Evolutionary conservation across 768 basidiomycete genomes (phyloP).

Genomic region (Kwoniella shandongensis): DNA sequence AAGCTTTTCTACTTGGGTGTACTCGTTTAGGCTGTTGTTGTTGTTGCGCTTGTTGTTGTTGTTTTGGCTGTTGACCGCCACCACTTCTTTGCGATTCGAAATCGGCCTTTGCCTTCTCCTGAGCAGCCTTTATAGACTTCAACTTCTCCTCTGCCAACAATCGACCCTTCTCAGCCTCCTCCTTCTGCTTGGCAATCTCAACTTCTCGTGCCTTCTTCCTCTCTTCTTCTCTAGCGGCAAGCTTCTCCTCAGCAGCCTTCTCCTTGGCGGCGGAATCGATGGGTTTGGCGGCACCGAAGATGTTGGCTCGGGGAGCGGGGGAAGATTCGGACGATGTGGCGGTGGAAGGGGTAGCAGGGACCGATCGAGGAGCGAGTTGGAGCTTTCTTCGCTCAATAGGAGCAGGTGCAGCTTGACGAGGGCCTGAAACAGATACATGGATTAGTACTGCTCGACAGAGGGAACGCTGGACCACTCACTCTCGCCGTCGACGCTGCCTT

Average conservation of each 20-base stretch:
- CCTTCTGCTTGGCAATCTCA: slow-evolving; percentile 33
- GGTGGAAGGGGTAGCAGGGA: slow-evolving; percentile 62
- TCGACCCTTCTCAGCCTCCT: slow-evolving; percentile 33
- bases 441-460: not conserved
- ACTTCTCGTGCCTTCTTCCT: slow-evolving; percentile 40
- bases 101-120: slow-evolving; percentile 32
- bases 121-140: slow-evolving; percentile 64
- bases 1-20: slow-evolving; percentile 21
- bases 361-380: slow-evolving; percentile 78
- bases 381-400: slow-evolving; percentile 76
- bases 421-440: slow-evolving; percentile 55
- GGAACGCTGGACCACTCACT: not conserved
- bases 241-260: slow-evolving; percentile 47
- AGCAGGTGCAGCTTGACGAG: slow-evolving; percentile 65
- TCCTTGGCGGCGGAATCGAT: slow-evolving; percentile 79
- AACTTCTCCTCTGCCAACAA: slow-evolving; percentile 36
- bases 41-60: slow-evolving; percentile 6
- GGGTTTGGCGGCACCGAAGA: slow-evolving; percentile 88
- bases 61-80: not conserved
- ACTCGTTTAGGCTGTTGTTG: slow-evolving; percentile 13
- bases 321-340: slow-evolving; percentile 68
- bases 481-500: slow-evolving; percentile 35
- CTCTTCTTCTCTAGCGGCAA: slow-evolving; percentile 43
- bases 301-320: slow-evolving; percentile 62
- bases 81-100: slow-evolving; percentile 2